These are phyloP conservation scores for Phytophthora chlamydospora DNA, from an alignment of 352 stramenopile genomes.

Conservation along the genomic window DNA sequence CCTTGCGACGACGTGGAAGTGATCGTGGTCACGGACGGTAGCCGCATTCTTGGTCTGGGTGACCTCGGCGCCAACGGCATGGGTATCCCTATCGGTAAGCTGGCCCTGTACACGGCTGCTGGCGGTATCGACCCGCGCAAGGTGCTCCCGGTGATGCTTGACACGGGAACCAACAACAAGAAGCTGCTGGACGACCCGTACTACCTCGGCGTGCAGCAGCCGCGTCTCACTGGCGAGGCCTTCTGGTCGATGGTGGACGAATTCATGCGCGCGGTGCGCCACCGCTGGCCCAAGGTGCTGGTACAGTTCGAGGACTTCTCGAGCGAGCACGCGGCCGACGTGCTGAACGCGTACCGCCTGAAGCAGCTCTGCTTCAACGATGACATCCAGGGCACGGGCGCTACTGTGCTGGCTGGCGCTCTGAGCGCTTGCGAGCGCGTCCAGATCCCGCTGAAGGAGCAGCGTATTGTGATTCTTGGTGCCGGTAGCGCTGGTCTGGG, in stretches of 20 bases:
- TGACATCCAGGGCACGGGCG: slow-evolving; percentile 98
- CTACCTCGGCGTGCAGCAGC: slow-evolving; percentile 95
- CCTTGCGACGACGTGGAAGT: slow-evolving; percentile 96
- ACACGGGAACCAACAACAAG: slow-evolving; percentile 98
- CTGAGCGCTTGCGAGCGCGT: slow-evolving; percentile 79
- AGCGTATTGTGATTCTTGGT: slow-evolving; percentile 96
- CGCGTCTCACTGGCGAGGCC: slow-evolving; percentile 86
- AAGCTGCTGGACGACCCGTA: slow-evolving; percentile 92
- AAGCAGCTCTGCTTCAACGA: slow-evolving; percentile 97
- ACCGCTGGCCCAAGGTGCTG: slow-evolving; percentile 93
- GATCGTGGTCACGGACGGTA: slow-evolving; percentile 98
- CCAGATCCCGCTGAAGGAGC: slow-evolving; percentile 87
- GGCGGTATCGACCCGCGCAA: slow-evolving; percentile 95
- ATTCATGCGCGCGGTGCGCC: slow-evolving; percentile 83
- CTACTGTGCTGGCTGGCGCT: slow-evolving; percentile 92
- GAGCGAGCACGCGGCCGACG: slow-evolving; percentile 85
- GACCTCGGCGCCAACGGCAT: slow-evolving; percentile 98
- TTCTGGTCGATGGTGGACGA: slow-evolving; percentile 98
- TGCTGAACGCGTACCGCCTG: slow-evolving; percentile 96
- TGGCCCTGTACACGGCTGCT: slow-evolving; percentile 95
- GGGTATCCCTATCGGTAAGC: slow-evolving; percentile 97
- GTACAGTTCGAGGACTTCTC: slow-evolving; percentile 98
- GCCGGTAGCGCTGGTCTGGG: slow-evolving; percentile 94
- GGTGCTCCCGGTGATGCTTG: slow-evolving; percentile 94
- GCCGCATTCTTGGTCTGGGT: slow-evolving; percentile 96